Evolutionary conservation across 2,329 filamentous ascomycete species (phyloP), one percentile per base, ranked within the genome.

Genomic region (Monosporascus sp.): DNA sequence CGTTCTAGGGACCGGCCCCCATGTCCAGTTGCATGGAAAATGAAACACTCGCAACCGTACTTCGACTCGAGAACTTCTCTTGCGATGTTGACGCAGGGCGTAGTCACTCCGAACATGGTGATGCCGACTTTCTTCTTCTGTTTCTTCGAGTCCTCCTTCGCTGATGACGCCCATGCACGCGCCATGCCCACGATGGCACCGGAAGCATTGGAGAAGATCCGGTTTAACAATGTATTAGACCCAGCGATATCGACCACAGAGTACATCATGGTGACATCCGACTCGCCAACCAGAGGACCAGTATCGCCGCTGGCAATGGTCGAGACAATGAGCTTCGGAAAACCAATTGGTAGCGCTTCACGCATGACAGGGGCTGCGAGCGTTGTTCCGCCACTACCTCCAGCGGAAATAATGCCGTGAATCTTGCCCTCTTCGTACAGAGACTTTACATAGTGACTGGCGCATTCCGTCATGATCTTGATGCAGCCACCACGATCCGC

Each of bases 31-130:
- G 85, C 85, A 60, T 89, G 85, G 62, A 89, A 89, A 2, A 88
- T 74, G 58, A 82, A 85, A 2, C 79, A 75, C 58, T 88, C 85
- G 48, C 80, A 74, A 2, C 64, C 63, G 50, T 74, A 68, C 2
- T 69, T 66, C 1, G 65, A 55, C 49, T 80, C 73, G 0, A 88
- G 72, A 46, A 78, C 67, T 1, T 66, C 59, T 0, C 83, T 75
- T 2, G 85, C 78, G 1, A 65, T 68, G 47, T 84, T 79, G 0
- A 84, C 85, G 11, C 79, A 81, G 0, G 85, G 84, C 0, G 85
- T 89, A 0, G 87, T 90, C 6, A 89, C 85, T 2, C 87, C 86
- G 62, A 89, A 89, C 86, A 89, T 89, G 2, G 85, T 88, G 24
- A 89, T 78, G 0, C 78, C 86, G 6, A 89, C 72, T 0, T 77